Conservation (phyloP, 805 yeast genomes). For the Hanseniaspora clermontiae region DNA sequence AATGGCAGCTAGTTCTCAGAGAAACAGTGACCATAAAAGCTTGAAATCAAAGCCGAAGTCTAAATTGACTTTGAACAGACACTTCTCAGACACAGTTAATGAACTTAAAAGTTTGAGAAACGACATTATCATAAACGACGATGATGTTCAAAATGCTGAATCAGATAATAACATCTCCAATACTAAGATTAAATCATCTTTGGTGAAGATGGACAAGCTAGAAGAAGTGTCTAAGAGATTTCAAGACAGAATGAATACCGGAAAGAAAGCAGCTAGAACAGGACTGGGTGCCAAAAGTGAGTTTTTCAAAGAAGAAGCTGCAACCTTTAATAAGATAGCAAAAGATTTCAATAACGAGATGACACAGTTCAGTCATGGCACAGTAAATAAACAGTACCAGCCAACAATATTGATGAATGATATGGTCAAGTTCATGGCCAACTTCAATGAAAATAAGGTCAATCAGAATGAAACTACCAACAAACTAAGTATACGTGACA, state of each 20-base stretch:
- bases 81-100: conserved; percentile 6
- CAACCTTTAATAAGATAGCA: conserved; percentile 4
- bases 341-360: conserved; percentile 9
- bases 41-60: neutral
- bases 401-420: conserved; percentile 6
- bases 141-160: neutral
- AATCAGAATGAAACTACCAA: neutral
- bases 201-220: neutral
- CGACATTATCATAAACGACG: neutral
- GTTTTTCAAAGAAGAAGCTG: conserved; percentile 11
- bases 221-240: conserved; percentile 4
- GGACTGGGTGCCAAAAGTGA: conserved; percentile 13
- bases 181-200: neutral
- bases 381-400: neutral
- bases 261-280: neutral
- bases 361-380: conserved; percentile 1
- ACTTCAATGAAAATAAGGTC: neutral
- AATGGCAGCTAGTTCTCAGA: neutral
- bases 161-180: neutral
- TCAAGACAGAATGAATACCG: conserved; percentile 2
- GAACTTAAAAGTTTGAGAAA: conserved; percentile 5
- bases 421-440: conserved; percentile 3
- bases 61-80: neutral
- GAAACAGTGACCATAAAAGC: neutral
- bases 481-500: neutral